Evolutionary conservation across 306 rosid genomes (phyloP).

Genomic region (Glycyrrhiza uralensis): DNA sequence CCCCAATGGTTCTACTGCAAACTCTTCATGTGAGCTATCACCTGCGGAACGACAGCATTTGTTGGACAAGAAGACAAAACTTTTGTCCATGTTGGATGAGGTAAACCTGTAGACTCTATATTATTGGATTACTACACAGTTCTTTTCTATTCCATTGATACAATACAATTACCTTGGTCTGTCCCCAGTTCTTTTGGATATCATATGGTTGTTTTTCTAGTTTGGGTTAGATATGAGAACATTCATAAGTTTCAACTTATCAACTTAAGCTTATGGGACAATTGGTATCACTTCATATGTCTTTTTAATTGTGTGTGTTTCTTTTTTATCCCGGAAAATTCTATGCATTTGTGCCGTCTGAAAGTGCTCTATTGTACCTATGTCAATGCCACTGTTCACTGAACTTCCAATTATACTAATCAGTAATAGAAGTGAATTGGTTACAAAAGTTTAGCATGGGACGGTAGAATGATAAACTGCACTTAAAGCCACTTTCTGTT

Average conservation of each 20-base stretch:
- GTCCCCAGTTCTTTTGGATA: neutral
- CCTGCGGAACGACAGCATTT: slow-evolving; percentile 63
- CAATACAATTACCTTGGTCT: neutral
- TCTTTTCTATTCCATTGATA: neutral
- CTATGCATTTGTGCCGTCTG: neutral
- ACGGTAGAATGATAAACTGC: neutral
- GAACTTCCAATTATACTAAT: neutral
- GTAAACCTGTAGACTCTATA: slow-evolving; percentile 35
- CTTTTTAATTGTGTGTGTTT: neutral
- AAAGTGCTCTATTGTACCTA: neutral
- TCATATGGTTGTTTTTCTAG: neutral
- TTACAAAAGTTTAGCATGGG: neutral
- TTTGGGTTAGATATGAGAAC: neutral
- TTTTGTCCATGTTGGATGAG: slow-evolving; percentile 80
- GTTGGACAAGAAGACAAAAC: slow-evolving; percentile 70
- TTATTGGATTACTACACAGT: neutral
- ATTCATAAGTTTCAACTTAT: neutral
- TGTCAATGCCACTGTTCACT: neutral
- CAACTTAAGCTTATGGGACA: neutral
- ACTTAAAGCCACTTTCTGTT: neutral
- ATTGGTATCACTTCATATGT: neutral
- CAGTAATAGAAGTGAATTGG: neutral
- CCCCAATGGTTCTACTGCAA: slow-evolving; percentile 41
- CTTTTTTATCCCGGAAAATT: neutral
- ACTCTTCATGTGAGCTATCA: slow-evolving; percentile 53